Evolutionary conservation across 2,329 filamentous ascomycete genomes (phyloP), one percentile per base, ranked within the genome.

Genomic region (Ascochyta viciae-villosae): DNA sequence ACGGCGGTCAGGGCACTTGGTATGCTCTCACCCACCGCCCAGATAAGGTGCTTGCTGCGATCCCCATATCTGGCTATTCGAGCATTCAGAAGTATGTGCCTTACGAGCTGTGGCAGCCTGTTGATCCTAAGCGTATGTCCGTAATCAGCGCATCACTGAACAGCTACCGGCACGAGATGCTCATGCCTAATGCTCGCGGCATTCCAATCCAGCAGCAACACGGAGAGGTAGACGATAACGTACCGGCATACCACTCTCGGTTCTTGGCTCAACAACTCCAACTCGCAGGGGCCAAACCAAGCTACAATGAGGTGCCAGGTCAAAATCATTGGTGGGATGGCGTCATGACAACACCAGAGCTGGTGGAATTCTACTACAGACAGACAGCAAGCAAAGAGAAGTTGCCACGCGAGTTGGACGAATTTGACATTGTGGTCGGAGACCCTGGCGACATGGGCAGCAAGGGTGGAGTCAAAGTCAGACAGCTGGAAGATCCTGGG

Each of bases 1-100:
- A 87, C 62, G 85, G 85, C 43, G 85, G 82, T 3, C 85, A 87
- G 71, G 85, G 84, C 8, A 78, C 80, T 3, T 87, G 84, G 84
- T 84, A 82, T 70, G 73, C 78, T 16, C 66, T 85, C 23, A 82
- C 83, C 1, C 84, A 87, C 68, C 74, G 77, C 23, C 84, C 83
- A 15, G 83, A 86, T 64, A 83, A 81, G 42, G 71, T 86, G 33
- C 74, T 85, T 34, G 84, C 82, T 19, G 83, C 82, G 19, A 80
- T 81, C 12, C 81, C 83, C n/a, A 73, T 86, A 8, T 86, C 84
- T 2, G 84, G 83, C 19, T 87, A 87, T 67, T 76, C 81, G 1
- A 85, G 82, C 2, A 86, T 86, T 50, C 82, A 85, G 57, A 80
- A 81, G 54, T 87, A 87, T 63, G 84, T 86, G 2, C 80, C 85